Evolutionary conservation across 2,329 filamentous ascomycete genomes (phyloP).

Genomic region (Nannizziopsis barbatae): DNA sequence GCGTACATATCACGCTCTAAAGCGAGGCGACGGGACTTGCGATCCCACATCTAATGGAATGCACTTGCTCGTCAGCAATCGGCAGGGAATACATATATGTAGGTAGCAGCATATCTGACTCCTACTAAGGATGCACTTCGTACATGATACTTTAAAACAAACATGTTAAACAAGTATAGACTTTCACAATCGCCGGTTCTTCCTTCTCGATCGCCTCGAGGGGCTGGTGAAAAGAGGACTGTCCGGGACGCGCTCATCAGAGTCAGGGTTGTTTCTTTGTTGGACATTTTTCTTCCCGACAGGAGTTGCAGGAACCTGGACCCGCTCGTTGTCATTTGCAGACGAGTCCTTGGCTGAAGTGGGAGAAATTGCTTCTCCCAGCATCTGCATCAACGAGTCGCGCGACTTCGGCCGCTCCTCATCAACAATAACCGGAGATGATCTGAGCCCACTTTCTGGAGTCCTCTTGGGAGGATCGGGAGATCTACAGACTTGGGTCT

Average conservation of each 20-base stretch:
- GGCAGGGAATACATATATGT: no score
- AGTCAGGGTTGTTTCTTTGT: neutral
- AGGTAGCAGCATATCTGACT: no score
- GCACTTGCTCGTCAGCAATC: no score
- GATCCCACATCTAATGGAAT: no score
- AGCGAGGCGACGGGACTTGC: no score
- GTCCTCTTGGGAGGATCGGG: neutral
- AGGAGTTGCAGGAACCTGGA: conserved; percentile 4
- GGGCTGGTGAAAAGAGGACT: neutral
- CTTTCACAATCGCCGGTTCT: no score
- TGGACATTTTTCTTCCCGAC: neutral
- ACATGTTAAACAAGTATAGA: no score
- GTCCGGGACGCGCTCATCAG: neutral
- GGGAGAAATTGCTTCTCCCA: neutral
- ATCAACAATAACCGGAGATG: neutral
- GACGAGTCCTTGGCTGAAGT: neutral
- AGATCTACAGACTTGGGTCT: neutral
- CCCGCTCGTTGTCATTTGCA: neutral
- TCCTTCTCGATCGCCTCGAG: neutral
- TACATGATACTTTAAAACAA: no score
- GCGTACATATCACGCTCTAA: no score
- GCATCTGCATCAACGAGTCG: conserved; percentile 2
- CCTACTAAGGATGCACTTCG: no score
- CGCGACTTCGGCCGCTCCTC: neutral
- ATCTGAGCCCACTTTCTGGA: neutral